Evolutionary conservation across 2,329 filamentous ascomycete species (phyloP).

Genomic region (Exophiala aquamarina): DNA sequence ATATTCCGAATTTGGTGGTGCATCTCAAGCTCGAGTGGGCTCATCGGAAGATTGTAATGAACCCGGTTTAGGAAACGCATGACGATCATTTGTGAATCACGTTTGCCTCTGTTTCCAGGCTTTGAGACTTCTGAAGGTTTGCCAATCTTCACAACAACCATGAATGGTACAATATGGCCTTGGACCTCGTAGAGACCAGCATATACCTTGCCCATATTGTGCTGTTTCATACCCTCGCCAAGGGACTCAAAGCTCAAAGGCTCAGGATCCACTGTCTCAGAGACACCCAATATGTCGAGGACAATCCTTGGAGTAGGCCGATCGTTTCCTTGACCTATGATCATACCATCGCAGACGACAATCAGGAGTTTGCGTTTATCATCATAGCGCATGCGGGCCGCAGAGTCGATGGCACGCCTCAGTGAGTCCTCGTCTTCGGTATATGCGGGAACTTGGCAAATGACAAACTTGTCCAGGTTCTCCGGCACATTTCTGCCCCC

Average conservation of each 20-base stretch:
- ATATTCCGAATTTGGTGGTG: slow-evolving; percentile 98
- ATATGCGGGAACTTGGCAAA: slow-evolving; percentile 95
- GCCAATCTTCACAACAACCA: slow-evolving; percentile 95
- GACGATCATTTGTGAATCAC: slow-evolving; percentile 96
- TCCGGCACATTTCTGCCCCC: slow-evolving; percentile 87
- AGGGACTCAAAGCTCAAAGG: slow-evolving; percentile 95
- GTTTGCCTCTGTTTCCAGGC: slow-evolving; percentile 96
- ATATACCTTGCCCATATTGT: slow-evolving; percentile 99
- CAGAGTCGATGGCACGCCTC: slow-evolving; percentile 93
- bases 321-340: slow-evolving; percentile 98
- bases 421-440: slow-evolving; percentile 98
- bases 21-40: slow-evolving; percentile 93
- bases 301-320: slow-evolving; percentile 93
- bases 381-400: slow-evolving; percentile 92
- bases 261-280: slow-evolving; percentile 90
- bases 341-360: slow-evolving; percentile 97
- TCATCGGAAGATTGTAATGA: slow-evolving; percentile 97
- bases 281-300: slow-evolving; percentile 92
- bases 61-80: slow-evolving; percentile 99
- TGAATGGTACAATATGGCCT: slow-evolving; percentile 95
- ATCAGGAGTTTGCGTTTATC: slow-evolving; percentile 96
- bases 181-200: slow-evolving; percentile 97
- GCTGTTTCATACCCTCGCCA: slow-evolving; percentile 92
- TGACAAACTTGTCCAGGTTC: slow-evolving; percentile 96
- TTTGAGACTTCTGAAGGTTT: slow-evolving; percentile 72